Evolutionary conservation across 108 stramenopile genomes (phyloP), one percentile per base, ranked within the genome.

Genomic region (Pseudonitzschia delicatissima): DNA sequence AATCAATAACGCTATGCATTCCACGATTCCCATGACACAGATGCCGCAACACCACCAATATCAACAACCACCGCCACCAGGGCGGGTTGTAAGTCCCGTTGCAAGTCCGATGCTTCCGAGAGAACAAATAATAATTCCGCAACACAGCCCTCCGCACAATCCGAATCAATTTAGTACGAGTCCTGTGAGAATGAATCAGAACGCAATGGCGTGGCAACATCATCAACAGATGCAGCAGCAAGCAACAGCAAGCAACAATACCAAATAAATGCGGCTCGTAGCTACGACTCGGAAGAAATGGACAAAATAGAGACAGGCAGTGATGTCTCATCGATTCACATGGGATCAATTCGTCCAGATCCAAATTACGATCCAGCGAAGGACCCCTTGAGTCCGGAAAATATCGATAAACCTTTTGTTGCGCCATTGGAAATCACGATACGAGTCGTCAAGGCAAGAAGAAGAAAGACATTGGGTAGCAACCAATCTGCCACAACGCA

Each of bases 291-390:
- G 17, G 32, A 49, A 7, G 21, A 0, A 17, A 49, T n/a, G 9
- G 32, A 55, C 15, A 15, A 33, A 31, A 34, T 17, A 28, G 26
- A 27, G 18, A 2, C 32, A 33, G 32, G 40, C 5, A 27, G 18
- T 0, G 53, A 55, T 55, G 53, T 33, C 17, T 55, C 53, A 9
- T 55, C 53, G 3, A n/a, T 55, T 15, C 53, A 27, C 17, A 28
- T 3, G 11, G 53, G 53, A 55, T 55, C 53, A 28, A 55, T 55
- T 29, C 53, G 53, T 13, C 53, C 53, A 5, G 53, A 55, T 33
- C 53, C 53, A 3, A 33, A 28, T 23, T 55, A 55, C 32, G n/a
- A 55, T 33, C 0, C 53, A 4, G 29, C 53, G n/a, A 31, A 34
- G 29, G 53, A 55, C 12, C 53, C 53, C 12, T n/a, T 55, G 31